A percentile compares a stretch with the other conserved stretches of the same genome.
Conservation (phyloP, 1,284 basidiomycete species). For the Tremellales sp. region DNA sequence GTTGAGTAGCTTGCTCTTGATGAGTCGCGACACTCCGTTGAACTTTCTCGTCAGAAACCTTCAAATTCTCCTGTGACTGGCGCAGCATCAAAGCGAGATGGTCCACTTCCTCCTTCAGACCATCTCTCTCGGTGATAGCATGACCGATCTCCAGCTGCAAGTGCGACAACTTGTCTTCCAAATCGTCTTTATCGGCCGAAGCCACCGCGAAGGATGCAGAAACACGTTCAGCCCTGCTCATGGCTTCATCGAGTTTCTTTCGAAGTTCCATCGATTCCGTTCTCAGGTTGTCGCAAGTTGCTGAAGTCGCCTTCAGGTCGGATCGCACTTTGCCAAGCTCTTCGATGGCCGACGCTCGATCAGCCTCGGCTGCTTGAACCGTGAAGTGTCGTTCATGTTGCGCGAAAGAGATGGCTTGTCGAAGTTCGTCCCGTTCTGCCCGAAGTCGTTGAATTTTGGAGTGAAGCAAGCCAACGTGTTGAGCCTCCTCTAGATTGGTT, state of each 20-base stretch:
- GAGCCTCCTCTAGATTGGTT: background rate
- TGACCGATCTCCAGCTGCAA: constrained; percentile 5
- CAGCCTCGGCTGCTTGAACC: constrained; percentile 58
- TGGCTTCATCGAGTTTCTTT: background rate
- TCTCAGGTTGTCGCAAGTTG: background rate
- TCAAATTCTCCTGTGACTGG: background rate
- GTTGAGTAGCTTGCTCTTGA: background rate
- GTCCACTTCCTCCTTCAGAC: background rate
- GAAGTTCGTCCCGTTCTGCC: constrained; percentile 64
- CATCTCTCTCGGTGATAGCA: background rate
- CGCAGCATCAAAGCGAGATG: background rate
- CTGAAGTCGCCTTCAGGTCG: constrained; percentile 24
- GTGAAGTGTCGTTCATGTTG: constrained; percentile 67
- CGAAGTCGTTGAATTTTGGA: constrained; percentile 63
- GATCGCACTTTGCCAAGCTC: constrained; percentile 10
- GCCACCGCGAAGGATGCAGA: constrained; percentile 6
- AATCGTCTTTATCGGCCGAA: constrained; percentile 8
- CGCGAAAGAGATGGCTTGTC: constrained; percentile 64
- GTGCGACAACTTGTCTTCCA: constrained; percentile 4
- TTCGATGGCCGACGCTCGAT: constrained; percentile 44
- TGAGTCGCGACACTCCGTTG: background rate
- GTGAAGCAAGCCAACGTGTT: constrained; percentile 52
- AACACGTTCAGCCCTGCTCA: background rate
- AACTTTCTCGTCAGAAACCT: background rate
- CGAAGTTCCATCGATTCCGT: background rate